Conservation (phyloP, 768 basidiomycete genomes). For the Tylopilus balloui region DNA sequence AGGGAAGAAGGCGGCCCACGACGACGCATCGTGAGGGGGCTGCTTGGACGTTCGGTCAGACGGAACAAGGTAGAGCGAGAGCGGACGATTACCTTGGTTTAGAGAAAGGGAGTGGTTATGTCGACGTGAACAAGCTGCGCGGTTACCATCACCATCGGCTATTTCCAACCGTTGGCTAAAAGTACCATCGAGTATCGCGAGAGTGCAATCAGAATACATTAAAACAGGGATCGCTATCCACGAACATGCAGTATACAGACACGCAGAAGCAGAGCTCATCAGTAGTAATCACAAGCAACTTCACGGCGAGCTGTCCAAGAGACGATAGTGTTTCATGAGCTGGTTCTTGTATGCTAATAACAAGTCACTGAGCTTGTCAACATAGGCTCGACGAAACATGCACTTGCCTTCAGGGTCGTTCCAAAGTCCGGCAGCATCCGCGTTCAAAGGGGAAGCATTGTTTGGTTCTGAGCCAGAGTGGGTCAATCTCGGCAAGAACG, state of each 20-base stretch:
- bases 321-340: conserved; percentile 69
- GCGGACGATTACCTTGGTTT: not conserved
- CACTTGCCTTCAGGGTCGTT: conserved; percentile 56
- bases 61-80: too few species aligned
- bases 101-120: not conserved
- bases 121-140: too few species aligned
- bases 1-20: conserved; percentile 66
- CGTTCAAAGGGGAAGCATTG: conserved; percentile 86
- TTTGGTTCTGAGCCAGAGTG: conserved; percentile 59
- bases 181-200: not conserved
- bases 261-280: not conserved
- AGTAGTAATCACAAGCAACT: not conserved
- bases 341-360: conserved; percentile 64
- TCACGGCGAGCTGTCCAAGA: conserved; percentile 39
- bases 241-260: not conserved
- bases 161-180: too few species aligned
- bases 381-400: not conserved
- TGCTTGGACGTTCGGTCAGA: not conserved
- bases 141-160: too few species aligned
- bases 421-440: conserved; percentile 84
- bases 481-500: not conserved
- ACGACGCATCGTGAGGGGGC: conserved; percentile 51
- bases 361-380: not conserved
- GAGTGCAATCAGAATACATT: conserved; percentile 13
- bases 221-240: conserved; percentile 13